Evolutionary conservation across 73 alveolate species (phyloP), one percentile per base, ranked within the genome.

Genomic region (Paraurostyla sp.): DNA sequence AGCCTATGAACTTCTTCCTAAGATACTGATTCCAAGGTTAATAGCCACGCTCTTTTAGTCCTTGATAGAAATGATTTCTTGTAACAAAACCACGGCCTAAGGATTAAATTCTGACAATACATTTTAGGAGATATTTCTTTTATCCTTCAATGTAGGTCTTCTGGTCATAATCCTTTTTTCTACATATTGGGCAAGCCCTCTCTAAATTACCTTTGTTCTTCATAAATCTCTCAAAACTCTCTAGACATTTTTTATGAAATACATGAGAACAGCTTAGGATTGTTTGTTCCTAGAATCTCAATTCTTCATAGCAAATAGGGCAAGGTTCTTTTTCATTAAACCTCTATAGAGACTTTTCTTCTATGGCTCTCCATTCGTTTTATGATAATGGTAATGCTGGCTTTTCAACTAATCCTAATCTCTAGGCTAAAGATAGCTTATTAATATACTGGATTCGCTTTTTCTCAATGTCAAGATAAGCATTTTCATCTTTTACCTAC

Each of bases 181-280:
- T 65, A 52, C 92, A 85, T 15, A 85, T 69, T 0, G 92, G 92
- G 59, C 92, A 85, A 0, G 85, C 87, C 40, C 56, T 88, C 33
- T 88, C 94, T n/a, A n/a, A n/a, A 46, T 76, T 15, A 27, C 88
- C 94, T 58, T 57, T 65, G 16, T 30, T 23, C 46, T n/a, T 41
- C 69, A 43, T 40, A 43, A 85, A 85, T 33, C 51, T 41, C 69
- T 85, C 92, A 69, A 85, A 85, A 41, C 87, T 68, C 30, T 85
- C 92, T 4, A 85, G 20, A 69, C 92, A 85, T 69, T 82, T 69
- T 58, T 63, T 82, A 42, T 90, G 95, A 58, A 82, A 90, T 6
- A 90, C 90, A 33, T 90, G 95, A 9, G 95, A 50, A 32, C 95
- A 90, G 40, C 92, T 60, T 23, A 90, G 59, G 50, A 90, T 90